Evolutionary conservation across 2,329 filamentous ascomycete species (phyloP).

Genomic region (Cercospora zeae-maydis): DNA sequence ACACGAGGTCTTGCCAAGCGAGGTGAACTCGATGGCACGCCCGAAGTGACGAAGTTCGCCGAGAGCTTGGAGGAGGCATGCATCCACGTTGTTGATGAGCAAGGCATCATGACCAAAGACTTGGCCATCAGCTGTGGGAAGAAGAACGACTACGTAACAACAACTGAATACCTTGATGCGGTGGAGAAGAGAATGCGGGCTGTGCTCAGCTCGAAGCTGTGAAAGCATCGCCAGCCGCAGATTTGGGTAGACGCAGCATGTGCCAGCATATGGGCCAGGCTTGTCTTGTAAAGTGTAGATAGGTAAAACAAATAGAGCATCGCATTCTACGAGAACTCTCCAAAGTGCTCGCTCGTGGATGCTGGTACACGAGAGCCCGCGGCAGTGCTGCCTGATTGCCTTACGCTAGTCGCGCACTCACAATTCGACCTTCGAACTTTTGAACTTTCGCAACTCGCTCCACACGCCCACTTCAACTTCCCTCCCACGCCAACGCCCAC

Average conservation of each 20-base stretch:
- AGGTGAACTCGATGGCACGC: slow-evolving; percentile 88
- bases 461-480: neutral
- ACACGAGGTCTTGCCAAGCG: slow-evolving; percentile 91
- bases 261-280: neutral
- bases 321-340: neutral
- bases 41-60: slow-evolving; percentile 85
- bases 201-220: slow-evolving; percentile 74
- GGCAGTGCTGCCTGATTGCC: neutral
- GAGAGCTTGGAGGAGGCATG: slow-evolving; percentile 90
- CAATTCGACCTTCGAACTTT: neutral
- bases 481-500: neutral
- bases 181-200: slow-evolving; percentile 86
- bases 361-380: neutral
- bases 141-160: slow-evolving; percentile 86
- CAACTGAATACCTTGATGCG: slow-evolving; percentile 83
- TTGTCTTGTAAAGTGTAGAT: slow-evolving; percentile 6
- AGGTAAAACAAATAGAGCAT: neutral
- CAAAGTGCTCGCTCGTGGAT: no score
- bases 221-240: slow-evolving; percentile 5
- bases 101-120: slow-evolving; percentile 99
- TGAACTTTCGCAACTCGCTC: neutral
- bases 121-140: slow-evolving; percentile 91
- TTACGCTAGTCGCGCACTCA: slow-evolving; percentile 4
- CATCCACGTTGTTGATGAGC: slow-evolving; percentile 86
- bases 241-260: neutral